Percentiles rank a stretch among this genome's conserved stretches.
These are phyloP conservation scores for Nicotiana tabacum DNA, from an alignment of 257 asterid species.

Conservation along the genomic window DNA sequence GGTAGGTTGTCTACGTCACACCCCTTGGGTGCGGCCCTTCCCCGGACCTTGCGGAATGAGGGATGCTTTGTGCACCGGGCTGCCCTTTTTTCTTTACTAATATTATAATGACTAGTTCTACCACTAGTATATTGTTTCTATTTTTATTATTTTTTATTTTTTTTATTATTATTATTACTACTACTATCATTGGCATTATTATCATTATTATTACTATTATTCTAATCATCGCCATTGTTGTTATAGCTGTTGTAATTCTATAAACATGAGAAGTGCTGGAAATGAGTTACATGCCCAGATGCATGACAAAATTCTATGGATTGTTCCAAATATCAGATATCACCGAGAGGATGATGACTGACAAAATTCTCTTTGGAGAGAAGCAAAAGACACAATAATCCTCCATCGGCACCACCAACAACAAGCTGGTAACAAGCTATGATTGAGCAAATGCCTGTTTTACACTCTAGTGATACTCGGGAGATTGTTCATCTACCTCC, in stretches of 20 bases:
- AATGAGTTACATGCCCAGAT: neutral
- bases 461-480: neutral
- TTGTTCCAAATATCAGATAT: neutral
- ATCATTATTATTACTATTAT: neutral
- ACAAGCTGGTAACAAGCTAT: neutral
- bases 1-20: no score
- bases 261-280: neutral
- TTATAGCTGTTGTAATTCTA: neutral
- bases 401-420: neutral
- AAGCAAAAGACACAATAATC: neutral
- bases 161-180: neutral
- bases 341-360: neutral
- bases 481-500: no score
- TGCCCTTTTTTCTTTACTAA: no score
- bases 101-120: neutral
- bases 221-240: neutral
- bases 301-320: neutral
- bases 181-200: neutral
- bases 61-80: no score
- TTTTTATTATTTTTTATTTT: no score
- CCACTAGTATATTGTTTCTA: neutral
- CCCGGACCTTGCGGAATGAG: no score
- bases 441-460: neutral
- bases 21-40: no score
- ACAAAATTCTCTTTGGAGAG: neutral